Evolutionary conservation across 495 filamentous ascomycete genomes (phyloP), one percentile per base, ranked within the genome.

Genomic region (Oidiodendron maius): DNA sequence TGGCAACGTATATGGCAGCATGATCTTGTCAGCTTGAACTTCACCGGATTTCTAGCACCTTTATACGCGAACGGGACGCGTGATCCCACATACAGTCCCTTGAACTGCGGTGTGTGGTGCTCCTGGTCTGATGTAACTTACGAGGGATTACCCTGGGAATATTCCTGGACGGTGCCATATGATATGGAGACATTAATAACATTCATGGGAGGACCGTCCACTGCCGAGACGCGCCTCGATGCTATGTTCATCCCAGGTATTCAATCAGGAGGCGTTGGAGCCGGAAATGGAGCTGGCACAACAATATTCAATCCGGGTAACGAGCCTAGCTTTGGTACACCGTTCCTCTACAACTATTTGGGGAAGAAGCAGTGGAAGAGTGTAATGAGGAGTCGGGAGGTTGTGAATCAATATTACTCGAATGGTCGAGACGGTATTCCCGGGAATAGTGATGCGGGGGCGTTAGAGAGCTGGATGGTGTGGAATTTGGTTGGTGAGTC

Each of bases 261-360:
- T 1, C 21, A 26, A 15, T 25, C 17, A 10, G 16, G 30, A 3
- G 24, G 18, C 16, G 51, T 48, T 3, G 50, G 50, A 1, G 13
- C 20, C 4, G 37, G 37, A 1, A 54, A 49, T 24, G 44, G 40
- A 4, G 35, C 24, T 56, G 75, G 80, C 40, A 56, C 57, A 12
- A 77, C 78, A 3, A 75, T 88, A 3, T 77, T 81, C 18, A 82
- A 87, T 61, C 77, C 87, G 18, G 81, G 82, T 8, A 84, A 89
- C 55, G 84, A 89, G 50, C 83, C 80, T 12, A 67, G 81, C 1
- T 86, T 87, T 54, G 62, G 85, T 2, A 80, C 79, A 0, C 72
- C 84, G 0, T 86, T 74, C 53, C 78, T 84, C 53, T 86, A 82
- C 48, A 82, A 86, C 61, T 87, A 87, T 21, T 26, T 49, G 11